A percentile compares a stretch with the other conserved stretches of the same genome.
phyloP scores from a whole-genome alignment of 805 yeast genomes.

The Lipomyces japonicus region DNA sequence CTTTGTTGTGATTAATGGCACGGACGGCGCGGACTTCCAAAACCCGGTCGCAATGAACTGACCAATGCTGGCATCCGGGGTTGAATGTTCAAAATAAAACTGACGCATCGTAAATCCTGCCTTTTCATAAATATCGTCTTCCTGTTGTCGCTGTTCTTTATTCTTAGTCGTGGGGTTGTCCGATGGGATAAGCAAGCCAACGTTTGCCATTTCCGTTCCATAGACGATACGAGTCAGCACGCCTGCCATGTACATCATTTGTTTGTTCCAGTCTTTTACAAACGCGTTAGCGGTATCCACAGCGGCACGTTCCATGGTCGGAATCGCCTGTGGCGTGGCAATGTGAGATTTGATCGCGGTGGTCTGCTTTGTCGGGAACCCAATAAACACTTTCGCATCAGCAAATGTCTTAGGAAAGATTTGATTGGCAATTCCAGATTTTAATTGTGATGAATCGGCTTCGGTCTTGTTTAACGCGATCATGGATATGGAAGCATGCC shows the following conservation, averaged over 20 bases:
- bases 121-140: constrained; percentile 10
- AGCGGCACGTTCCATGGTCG: constrained; percentile 45
- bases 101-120: constrained; percentile 34
- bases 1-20: constrained; percentile 36
- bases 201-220: constrained; percentile 35
- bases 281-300: constrained; percentile 42
- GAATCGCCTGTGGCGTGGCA: constrained; percentile 41
- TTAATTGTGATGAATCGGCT: constrained; percentile 33
- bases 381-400: constrained; percentile 42
- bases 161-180: neutral
- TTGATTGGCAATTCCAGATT: constrained; percentile 38
- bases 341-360: constrained; percentile 40
- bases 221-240: constrained; percentile 38
- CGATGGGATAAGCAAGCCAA: constrained; percentile 9
- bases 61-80: constrained; percentile 41
- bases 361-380: constrained; percentile 44
- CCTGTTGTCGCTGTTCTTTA: constrained; percentile 7
- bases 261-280: constrained; percentile 42
- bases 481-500: constrained; percentile 37
- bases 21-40: constrained; percentile 35
- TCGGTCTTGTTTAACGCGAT: constrained; percentile 34
- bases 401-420: constrained; percentile 37
- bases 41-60: constrained; percentile 38
- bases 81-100: constrained; percentile 36
- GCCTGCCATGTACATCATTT: constrained; percentile 41